A percentile compares a stretch with the other conserved stretches of the same genome.
Evolutionary conservation across 495 filamentous ascomycete species (phyloP).

Genomic region (Margaritispora aquatica): DNA sequence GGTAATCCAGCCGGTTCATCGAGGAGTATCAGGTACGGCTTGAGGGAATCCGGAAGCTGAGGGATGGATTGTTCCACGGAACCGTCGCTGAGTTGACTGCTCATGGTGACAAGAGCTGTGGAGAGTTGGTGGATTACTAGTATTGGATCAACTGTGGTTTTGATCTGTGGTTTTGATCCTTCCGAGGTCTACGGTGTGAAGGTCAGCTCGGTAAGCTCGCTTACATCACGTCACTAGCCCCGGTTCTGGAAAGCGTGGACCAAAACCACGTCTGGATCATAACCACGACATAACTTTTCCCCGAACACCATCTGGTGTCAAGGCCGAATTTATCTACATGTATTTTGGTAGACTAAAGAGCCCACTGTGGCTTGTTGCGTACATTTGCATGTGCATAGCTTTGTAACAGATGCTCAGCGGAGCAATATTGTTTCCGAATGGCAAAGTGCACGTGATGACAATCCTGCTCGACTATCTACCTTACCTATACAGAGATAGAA

Average conservation of each 20-base stretch:
- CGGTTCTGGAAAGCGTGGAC: background rate
- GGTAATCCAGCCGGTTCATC: background rate
- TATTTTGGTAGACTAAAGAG: background rate
- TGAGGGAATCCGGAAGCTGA: background rate
- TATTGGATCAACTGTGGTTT: too few species aligned
- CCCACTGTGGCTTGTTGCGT: background rate
- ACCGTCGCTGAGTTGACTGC: background rate
- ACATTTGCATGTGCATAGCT: background rate
- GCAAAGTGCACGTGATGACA: background rate
- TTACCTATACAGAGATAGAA: too few species aligned
- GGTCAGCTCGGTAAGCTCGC: background rate
- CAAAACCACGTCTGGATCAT: conserved; percentile 3
- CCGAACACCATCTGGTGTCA: background rate
- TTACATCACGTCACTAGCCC: background rate
- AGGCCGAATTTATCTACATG: background rate
- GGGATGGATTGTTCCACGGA: background rate
- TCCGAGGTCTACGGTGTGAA: background rate
- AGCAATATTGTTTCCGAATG: background rate
- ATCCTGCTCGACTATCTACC: background rate
- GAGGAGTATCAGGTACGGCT: conserved; percentile 1
- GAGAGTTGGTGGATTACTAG: background rate
- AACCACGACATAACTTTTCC: background rate
- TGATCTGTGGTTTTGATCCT: background rate
- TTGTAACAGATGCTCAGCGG: background rate
- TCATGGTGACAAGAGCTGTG: too few species aligned